Percentiles rank a stretch among this genome's conserved stretches.
Evolutionary conservation across 163 green algal species (phyloP).

Genomic region (Scenedesmus sp.): DNA sequence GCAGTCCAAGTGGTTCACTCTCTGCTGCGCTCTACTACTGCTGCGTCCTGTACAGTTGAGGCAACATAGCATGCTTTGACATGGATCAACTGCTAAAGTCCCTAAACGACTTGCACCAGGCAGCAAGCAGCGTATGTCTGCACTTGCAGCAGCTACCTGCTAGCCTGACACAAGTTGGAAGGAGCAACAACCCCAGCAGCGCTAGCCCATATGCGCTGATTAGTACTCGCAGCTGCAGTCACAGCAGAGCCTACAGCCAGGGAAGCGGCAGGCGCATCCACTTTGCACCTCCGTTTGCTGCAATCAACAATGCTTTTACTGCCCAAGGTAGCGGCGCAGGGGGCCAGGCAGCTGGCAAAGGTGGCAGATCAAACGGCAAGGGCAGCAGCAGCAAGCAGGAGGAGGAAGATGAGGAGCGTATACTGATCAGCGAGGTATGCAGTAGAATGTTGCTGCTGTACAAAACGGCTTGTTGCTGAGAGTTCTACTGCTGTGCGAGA

Average conservation of each 20-base stretch:
- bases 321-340: background rate
- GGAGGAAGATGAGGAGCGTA: constrained; percentile 70
- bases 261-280: constrained; percentile 13
- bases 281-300: constrained; percentile 33
- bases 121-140: background rate
- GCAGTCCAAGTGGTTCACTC: background rate
- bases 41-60: background rate
- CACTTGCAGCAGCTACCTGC: background rate
- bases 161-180: background rate
- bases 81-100: constrained; percentile 35
- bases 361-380: background rate
- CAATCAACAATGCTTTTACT: background rate
- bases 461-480: background rate
- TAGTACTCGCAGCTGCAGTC: background rate
- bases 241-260: background rate
- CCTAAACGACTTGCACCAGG: constrained; percentile 20
- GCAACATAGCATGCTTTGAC: background rate
- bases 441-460: background rate
- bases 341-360: background rate
- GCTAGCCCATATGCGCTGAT: background rate
- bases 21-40: background rate
- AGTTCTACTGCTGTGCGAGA: too few relatives aligned
- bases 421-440: constrained; percentile 83
- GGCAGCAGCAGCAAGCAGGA: constrained; percentile 10
- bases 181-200: background rate